Percentiles rank a stretch among this genome's conserved stretches.
Conservation (phyloP, 2,329 filamentous ascomycete species). For the Monilinia vaccinii-corymbosi region DNA sequence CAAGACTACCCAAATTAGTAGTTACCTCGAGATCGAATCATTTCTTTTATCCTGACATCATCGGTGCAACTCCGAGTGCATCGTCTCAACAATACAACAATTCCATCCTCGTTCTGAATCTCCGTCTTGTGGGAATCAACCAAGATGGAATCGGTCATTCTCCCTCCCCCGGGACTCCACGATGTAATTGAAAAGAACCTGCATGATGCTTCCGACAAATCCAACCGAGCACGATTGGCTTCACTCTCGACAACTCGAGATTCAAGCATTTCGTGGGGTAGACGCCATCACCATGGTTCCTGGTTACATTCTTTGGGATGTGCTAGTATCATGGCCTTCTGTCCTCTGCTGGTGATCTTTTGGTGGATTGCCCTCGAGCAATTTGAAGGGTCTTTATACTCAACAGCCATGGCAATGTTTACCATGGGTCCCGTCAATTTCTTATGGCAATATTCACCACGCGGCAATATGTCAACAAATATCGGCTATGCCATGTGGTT, state of each 20-base stretch:
- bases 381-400: slow-evolving; percentile 19
- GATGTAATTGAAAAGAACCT: slow-evolving; percentile 1
- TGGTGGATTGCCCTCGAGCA: slow-evolving; percentile 20
- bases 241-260: slow-evolving; percentile 14
- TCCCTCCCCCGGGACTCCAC: slow-evolving; percentile 11
- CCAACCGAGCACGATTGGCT: slow-evolving; percentile 6
- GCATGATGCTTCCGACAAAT: slow-evolving; percentile 4
- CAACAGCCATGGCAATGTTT: slow-evolving; percentile 12
- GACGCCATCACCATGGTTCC: slow-evolving; percentile 24
- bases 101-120: background rate
- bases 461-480: slow-evolving; percentile 10
- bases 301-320: slow-evolving; percentile 22
- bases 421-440: slow-evolving; percentile 13
- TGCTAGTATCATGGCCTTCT: slow-evolving; percentile 17
- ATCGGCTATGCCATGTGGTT: slow-evolving; percentile 29
- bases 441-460: slow-evolving; percentile 14
- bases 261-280: slow-evolving; percentile 18
- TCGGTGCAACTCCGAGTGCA: background rate
- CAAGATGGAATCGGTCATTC: slow-evolving; percentile 14
- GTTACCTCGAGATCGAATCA: background rate
- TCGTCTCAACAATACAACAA: background rate
- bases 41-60: background rate
- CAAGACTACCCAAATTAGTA: background rate
- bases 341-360: slow-evolving; percentile 20
- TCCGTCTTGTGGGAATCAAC: background rate